phyloP scores from a whole-genome alignment of 2,329 filamentous ascomycete species.

The Aspergillus niger region DNA sequence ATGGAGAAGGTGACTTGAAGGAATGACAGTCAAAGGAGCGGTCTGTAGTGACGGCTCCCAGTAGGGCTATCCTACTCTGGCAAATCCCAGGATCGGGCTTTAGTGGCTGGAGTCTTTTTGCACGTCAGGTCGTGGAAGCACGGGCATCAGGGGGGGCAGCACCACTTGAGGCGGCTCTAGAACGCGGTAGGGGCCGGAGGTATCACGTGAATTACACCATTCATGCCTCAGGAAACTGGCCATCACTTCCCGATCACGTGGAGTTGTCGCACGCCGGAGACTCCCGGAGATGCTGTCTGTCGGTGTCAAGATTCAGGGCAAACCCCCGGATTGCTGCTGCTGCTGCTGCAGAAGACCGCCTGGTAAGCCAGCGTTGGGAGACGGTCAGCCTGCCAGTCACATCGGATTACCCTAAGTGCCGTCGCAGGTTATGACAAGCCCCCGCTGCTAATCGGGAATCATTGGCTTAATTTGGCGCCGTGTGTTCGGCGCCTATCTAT shows the following conservation, averaged over 20 bases:
- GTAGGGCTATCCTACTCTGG: constrained; percentile 13
- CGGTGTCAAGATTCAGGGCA: too few relatives aligned
- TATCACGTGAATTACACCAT: constrained; percentile 17
- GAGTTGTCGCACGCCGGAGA: neutral
- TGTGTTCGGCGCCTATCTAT: neutral
- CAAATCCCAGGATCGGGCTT: neutral
- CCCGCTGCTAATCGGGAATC: neutral
- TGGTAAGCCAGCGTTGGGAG: neutral
- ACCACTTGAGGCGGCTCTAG: constrained; percentile 22
- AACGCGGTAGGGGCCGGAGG: constrained; percentile 21
- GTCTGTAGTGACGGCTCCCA: constrained; percentile 5
- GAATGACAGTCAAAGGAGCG: neutral
- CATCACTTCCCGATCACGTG: constrained; percentile 12
- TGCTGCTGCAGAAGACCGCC: too few relatives aligned
- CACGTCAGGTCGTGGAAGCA: constrained; percentile 20
- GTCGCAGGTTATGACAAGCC: neutral
- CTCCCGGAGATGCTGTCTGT: neutral
- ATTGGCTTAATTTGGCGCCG: neutral
- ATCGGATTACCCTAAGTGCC: neutral
- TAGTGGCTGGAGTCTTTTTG: constrained; percentile 14
- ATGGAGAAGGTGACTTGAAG: neutral
- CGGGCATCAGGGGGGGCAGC: constrained; percentile 22
- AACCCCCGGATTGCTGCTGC: neutral
- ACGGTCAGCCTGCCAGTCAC: neutral
- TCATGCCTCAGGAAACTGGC: neutral